Evolutionary conservation across 352 stramenopile species (phyloP).

Genomic region (Pilasporangium apinafurcum): DNA sequence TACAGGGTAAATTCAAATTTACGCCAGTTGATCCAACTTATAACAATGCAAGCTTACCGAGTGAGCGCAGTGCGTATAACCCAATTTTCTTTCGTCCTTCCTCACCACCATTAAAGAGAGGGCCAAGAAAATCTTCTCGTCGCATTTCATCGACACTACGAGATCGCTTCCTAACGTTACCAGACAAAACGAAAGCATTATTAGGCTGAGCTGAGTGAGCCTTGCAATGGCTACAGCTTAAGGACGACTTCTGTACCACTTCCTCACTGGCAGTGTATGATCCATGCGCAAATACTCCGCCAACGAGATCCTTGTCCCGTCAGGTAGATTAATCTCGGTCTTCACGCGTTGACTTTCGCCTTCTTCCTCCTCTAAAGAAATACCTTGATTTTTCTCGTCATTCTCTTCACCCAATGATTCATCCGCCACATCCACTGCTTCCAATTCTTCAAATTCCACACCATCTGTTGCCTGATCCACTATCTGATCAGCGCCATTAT

Average conservation of each 20-base stretch:
- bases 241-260: too few species aligned
- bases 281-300: conserved; percentile 59
- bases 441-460: conserved; percentile 22
- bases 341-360: conserved; percentile 19
- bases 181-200: neutral
- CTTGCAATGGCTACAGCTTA: neutral
- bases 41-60: conserved; percentile 22
- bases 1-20: too few species aligned
- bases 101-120: conserved; percentile 52
- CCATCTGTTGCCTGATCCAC: neutral
- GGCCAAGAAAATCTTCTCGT: conserved; percentile 48
- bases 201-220: neutral
- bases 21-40: too few species aligned
- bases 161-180: conserved; percentile 20
- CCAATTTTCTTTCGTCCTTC: conserved; percentile 50
- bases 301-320: conserved; percentile 49
- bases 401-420: conserved; percentile 16
- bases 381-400: conserved; percentile 11
- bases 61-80: conserved; percentile 36
- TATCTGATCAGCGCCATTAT: conserved; percentile 2
- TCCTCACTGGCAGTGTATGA: conserved; percentile 4
- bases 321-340: conserved; percentile 54
- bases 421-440: conserved; percentile 14
- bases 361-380: conserved; percentile 21
- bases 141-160: conserved; percentile 45